phyloP scores from a whole-genome alignment of 2,329 filamentous ascomycete species.

The Madurella mycetomatis region DNA sequence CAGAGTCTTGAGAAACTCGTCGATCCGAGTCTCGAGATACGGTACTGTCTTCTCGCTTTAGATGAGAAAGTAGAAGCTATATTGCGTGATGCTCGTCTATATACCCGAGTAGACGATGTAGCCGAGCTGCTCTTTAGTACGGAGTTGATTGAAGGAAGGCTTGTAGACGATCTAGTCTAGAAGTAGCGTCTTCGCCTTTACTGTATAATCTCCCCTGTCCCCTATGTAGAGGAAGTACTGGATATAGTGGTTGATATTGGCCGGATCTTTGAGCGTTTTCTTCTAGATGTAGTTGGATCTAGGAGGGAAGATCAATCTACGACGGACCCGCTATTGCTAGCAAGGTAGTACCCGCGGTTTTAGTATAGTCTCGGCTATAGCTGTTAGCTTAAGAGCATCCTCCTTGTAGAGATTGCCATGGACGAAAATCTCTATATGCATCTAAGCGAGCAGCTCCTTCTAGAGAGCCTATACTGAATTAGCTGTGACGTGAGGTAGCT shows the following conservation, averaged over 20 bases:
- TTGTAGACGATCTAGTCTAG: constrained; percentile 89
- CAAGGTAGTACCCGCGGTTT: constrained; percentile 70
- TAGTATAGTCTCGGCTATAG: constrained; percentile 73
- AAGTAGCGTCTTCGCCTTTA: constrained; percentile 73
- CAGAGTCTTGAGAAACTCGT: constrained; percentile 72
- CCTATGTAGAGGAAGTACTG: constrained; percentile 73
- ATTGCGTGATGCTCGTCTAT: constrained; percentile 67
- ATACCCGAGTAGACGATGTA: constrained; percentile 90
- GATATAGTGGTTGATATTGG: constrained; percentile 84
- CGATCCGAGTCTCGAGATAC: constrained; percentile 83
- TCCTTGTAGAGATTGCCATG: constrained; percentile 95
- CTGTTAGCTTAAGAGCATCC: constrained; percentile 79
- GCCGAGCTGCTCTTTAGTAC: constrained; percentile 95
- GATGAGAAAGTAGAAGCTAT: constrained; percentile 83
- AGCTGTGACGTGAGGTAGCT: constrained; percentile 68
- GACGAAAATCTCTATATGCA: constrained; percentile 81
- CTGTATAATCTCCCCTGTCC: constrained; percentile 59
- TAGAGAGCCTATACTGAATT: constrained; percentile 74
- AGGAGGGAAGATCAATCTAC: constrained; percentile 71
- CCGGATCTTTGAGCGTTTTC: constrained; percentile 75
- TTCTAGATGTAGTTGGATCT: constrained; percentile 82
- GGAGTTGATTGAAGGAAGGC: constrained; percentile 87
- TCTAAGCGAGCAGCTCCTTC: constrained; percentile 73
- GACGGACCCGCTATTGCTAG: constrained; percentile 72
- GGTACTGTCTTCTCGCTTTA: constrained; percentile 84